A percentile compares a stretch with the other conserved stretches of the same genome.
These are phyloP conservation scores for Xylariomycetidae sp. DNA, from an alignment of 2,329 filamentous ascomycete species.

Conservation along the genomic window DNA sequence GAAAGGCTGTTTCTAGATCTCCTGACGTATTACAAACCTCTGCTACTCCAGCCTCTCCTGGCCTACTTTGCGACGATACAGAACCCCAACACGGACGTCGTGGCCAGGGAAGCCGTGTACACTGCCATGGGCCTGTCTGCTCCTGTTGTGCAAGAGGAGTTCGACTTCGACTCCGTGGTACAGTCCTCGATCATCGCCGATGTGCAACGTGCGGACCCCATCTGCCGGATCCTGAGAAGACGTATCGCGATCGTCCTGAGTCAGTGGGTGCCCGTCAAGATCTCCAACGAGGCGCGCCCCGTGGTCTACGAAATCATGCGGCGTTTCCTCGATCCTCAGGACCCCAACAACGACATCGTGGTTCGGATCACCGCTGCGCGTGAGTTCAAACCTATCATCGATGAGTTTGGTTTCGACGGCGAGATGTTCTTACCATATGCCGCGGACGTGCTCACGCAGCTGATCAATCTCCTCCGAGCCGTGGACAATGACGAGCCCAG, in stretches of 20 bases:
- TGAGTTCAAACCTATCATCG: slow-evolving; percentile 71
- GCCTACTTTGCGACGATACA: slow-evolving; percentile 77
- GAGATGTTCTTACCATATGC: slow-evolving; percentile 73
- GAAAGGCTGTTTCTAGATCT: slow-evolving; percentile 93
- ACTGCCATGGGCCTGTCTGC: slow-evolving; percentile 85
- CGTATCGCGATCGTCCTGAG: slow-evolving; percentile 84
- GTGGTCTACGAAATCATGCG: slow-evolving; percentile 85
- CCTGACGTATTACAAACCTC: slow-evolving; percentile 77
- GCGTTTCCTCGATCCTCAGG: slow-evolving; percentile 72
- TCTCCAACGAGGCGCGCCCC: slow-evolving; percentile 60
- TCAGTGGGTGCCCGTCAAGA: slow-evolving; percentile 79
- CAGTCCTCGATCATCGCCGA: slow-evolving; percentile 70
- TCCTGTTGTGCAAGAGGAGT: slow-evolving; percentile 62
- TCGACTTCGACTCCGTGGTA: slow-evolving; percentile 82
- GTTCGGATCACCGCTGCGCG: slow-evolving; percentile 87
- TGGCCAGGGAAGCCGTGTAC: slow-evolving; percentile 91
- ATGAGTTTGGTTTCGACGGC: slow-evolving; percentile 77
- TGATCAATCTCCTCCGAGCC: slow-evolving; percentile 73
- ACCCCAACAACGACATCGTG: slow-evolving; percentile 80
- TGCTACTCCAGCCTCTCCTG: slow-evolving; percentile 73
- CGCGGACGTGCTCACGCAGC: slow-evolving; percentile 61
- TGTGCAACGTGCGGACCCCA: slow-evolving; percentile 55
- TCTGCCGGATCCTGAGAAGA: slow-evolving; percentile 77
- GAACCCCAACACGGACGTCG: slow-evolving; percentile 58
- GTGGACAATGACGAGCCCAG: slow-evolving; percentile 83